Base-by-base conservation (phyloP, 108 stramenopile species). In the Cyclostephanos invisitatus region DNA sequence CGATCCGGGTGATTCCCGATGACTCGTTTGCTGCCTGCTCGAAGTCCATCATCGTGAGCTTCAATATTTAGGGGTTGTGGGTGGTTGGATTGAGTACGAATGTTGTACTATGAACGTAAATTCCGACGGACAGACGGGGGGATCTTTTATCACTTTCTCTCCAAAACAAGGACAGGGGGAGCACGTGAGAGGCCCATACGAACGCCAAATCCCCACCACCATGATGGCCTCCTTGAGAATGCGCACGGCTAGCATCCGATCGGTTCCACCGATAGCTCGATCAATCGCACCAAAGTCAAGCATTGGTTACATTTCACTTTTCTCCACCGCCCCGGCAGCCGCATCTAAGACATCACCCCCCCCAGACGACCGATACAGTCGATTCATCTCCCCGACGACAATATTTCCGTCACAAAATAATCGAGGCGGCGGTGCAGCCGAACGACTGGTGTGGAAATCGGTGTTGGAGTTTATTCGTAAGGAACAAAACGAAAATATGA, bases 401-500 rank as follows among this genome's bases (percentile, higher is more conserved):
- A 22, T 66, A 21, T 2, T 65, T 29, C 67, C 74, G 9, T 11
- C 32, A 24, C 58, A 56, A 29, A 32, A 17, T 28, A 24, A 27
- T 57, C 17, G 29, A 15, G 29, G 27, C 27, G 28, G 4, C 32
- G 56, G 17, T 12, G 22, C 12, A 2, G 36, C 40, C 15, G 49
- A 65, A 28, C 38, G 47, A 21, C 48, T 40, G 21, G 60, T 72
- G 0, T 51, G 61, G 55, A 70, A 70, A 65, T 50, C 47, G 7
- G 78, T 70, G 10, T 40, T 78, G 28, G 46, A 68, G 49, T 32
- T 68, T 72, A 46, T 63, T 6, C 36, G 67, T 32, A 72, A 62
- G 60, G 63, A 72, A 21, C 37, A 70, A 63, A 35, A 68, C 7
- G 67, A 72, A 20, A 60, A 60, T 38, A 72, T 72, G 21, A 59